Percentiles rank a stretch among this genome's conserved stretches.
Evolutionary conservation across 371 early-diverging fungal species (phyloP).

Genomic region (Chytridium lagenaria): DNA sequence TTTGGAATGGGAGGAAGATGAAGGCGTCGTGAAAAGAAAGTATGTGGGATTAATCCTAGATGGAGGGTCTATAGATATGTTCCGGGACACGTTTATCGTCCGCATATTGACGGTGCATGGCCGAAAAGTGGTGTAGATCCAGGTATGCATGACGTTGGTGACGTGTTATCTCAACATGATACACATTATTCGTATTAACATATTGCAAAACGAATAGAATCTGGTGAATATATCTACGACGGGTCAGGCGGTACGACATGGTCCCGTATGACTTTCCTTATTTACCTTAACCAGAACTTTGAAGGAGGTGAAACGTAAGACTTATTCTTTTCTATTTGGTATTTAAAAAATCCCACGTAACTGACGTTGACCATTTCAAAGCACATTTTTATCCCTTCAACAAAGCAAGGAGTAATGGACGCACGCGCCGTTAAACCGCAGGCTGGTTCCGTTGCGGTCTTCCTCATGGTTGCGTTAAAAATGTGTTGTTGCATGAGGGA

Average conservation of each 20-base stretch:
- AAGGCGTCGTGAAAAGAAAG: neutral
- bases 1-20: constrained; percentile 23
- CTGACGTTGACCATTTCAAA: constrained; percentile 14
- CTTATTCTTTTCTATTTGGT: constrained; percentile 32
- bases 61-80: constrained; percentile 64
- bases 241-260: constrained; percentile 52
- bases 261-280: constrained; percentile 62
- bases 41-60: constrained; percentile 60
- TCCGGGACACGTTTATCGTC: constrained; percentile 62
- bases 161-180: no score
- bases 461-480: constrained; percentile 62
- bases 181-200: no score
- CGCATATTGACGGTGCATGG: constrained; percentile 67
- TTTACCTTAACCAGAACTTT: constrained; percentile 66
- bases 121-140: constrained; percentile 59
- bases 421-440: constrained; percentile 54
- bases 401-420: constrained; percentile 55
- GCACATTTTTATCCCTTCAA: constrained; percentile 45
- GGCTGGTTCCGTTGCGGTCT: constrained; percentile 60
- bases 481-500: constrained; percentile 63
- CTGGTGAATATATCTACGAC: constrained; percentile 58
- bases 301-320: constrained; percentile 63
- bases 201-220: no score
- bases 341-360: neutral
- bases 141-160: no score